Evolutionary conservation across 805 yeast genomes (phyloP), one percentile per base, ranked within the genome.

Genomic region (Scheffersomyces spartinae): DNA sequence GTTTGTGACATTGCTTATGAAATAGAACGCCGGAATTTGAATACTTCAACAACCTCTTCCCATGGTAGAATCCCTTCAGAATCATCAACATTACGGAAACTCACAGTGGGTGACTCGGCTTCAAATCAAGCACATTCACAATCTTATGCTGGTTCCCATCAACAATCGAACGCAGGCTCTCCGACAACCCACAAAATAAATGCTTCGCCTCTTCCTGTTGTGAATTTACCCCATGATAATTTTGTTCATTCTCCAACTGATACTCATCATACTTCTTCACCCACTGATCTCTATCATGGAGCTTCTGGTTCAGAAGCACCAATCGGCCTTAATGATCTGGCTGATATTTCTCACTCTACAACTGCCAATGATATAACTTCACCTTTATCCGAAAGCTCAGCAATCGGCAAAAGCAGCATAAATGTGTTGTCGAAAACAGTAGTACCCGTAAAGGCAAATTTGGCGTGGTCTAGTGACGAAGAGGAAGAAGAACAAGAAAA

Each of bases 381-480:
- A n/a, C n/a, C n/a, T n/a, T n/a, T n/a, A n/a, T n/a, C n/a, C n/a
- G n/a, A n/a, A n/a, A n/a, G n/a, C n/a, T n/a, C n/a, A n/a, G n/a
- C n/a, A n/a, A n/a, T n/a, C n/a, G n/a, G n/a, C n/a, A n/a, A n/a
- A n/a, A n/a, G n/a, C n/a, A n/a, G n/a, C 15, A 50, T 58, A 15
- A 66, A 75, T 2, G 47, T 71, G 9, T 82, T 73, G 34, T 49
- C 79, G 8, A 68, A 80, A 5, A 72, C 77, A 4, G 76, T 88
- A 4, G 71, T 80, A n/a, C 95, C 96, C 0, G 68, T 78, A 15
- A 83, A 80, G 47, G 82, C 95, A 1, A 72, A 77, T 21, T 62
- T 88, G 45, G 75, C 86, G 3, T 91, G 95, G 85, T 78, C 88
- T 9, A 78, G 85, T 27, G 94, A 79, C 36, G 94, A 79, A 33